Conservation (phyloP, 78 protist species). For the Blattamonas nauphoetae region DNA sequence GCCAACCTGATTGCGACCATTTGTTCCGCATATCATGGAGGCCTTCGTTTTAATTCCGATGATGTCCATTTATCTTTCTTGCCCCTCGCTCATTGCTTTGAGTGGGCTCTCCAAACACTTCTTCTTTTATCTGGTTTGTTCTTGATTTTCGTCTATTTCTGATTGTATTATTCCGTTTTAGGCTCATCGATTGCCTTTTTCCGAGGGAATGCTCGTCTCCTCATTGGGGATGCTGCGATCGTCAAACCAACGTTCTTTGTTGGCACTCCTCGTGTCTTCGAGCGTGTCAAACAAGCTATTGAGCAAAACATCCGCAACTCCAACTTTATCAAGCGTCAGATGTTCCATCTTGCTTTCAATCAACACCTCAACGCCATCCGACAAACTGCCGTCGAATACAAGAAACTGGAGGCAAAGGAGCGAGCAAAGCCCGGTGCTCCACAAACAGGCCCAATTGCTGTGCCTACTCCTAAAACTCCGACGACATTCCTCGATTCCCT, state of each 20-base stretch:
- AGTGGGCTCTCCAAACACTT: background rate
- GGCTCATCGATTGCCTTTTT: slow-evolving; percentile 5
- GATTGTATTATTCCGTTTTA: background rate
- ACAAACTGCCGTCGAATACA: background rate
- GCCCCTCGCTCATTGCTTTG: background rate
- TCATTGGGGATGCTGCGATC: background rate
- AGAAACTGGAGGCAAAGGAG: background rate
- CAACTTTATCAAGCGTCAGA: background rate
- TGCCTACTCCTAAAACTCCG: background rate
- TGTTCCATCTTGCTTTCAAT: background rate
- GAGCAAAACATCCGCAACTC: background rate
- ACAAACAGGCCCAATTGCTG: no score
- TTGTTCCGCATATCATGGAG: background rate
- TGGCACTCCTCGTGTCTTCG: slow-evolving; percentile 3
- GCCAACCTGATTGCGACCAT: background rate
- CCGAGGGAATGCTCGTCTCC: background rate
- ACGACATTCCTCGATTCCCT: background rate
- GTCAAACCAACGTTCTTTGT: background rate
- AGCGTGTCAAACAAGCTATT: background rate
- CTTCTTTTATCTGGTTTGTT: background rate
- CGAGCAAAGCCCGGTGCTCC: no score
- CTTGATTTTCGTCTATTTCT: background rate
- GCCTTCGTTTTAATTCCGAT: background rate
- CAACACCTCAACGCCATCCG: background rate
- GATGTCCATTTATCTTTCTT: background rate